Evolutionary conservation across 768 basidiomycete species (phyloP).

Genomic region (Phylloporus scabripes): DNA sequence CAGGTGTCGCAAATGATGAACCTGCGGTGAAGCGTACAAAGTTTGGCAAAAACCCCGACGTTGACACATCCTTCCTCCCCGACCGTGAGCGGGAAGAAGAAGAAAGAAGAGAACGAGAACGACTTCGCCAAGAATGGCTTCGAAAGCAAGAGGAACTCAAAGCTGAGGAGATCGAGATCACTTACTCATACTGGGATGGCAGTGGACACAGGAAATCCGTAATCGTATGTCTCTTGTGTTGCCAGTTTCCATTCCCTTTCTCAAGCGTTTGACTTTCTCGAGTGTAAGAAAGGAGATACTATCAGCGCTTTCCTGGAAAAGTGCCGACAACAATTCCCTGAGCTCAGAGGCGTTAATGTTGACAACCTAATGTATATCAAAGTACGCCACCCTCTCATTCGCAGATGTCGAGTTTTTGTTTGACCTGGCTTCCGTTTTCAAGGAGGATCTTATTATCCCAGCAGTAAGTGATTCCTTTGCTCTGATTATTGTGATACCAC

Average conservation of each 20-base stretch:
- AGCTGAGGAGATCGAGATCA: conserved; percentile 77
- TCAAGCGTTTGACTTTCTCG: neutral
- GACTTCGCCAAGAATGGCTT: conserved; percentile 87
- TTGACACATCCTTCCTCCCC: conserved; percentile 97
- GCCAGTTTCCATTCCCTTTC: neutral
- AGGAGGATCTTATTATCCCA: conserved; percentile 98
- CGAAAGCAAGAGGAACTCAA: conserved; percentile 63
- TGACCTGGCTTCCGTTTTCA: conserved; percentile 10
- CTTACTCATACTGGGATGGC: conserved; percentile 98
- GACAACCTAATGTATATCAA: conserved; percentile 99
- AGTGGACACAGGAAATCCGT: conserved; percentile 94
- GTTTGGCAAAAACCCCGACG: conserved; percentile 90
- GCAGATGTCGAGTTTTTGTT: neutral
- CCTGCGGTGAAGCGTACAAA: conserved; percentile 65
- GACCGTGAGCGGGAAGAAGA: conserved; percentile 96
- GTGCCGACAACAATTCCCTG: conserved; percentile 88
- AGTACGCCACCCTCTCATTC: conserved; percentile 38
- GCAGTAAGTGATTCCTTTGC: conserved; percentile 53
- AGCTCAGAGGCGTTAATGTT: conserved; percentile 81
- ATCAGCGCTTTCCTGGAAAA: conserved; percentile 86
- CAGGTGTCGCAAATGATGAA: conserved; percentile 36
- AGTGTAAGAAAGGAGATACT: conserved; percentile 98
- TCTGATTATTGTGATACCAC: neutral
- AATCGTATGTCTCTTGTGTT: conserved; percentile 47
- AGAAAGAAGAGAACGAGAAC: conserved; percentile 84